Evolutionary conservation across 805 yeast species (phyloP), one percentile per base, ranked within the genome.

Genomic region (Candida ascalaphidarum): DNA sequence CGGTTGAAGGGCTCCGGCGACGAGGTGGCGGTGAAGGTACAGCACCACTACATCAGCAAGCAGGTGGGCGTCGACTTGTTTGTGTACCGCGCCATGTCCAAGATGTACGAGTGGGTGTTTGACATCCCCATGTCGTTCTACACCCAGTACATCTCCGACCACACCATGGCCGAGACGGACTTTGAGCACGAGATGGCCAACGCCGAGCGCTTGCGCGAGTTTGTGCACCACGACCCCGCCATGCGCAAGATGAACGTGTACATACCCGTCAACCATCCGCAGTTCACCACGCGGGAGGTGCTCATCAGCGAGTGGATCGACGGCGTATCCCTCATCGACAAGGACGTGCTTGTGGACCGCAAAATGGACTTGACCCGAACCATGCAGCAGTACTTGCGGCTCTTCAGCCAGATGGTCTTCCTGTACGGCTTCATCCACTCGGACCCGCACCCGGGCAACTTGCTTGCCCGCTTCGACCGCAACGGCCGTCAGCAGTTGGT

Each of bases 391-490:
- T 68, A 77, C 38, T 54, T 74, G 25, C 54, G 55, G 26, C 58
- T 73, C 12, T 70, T 69, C 38, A 71, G 75, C 14, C 61, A 66
- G 35, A 82, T 74, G 52, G 70, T 77, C 11, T 80, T 77, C 47
- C 52, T 61, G 17, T 79, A 79, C 69, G 85, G 84, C 5, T 58
- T 71, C 18, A 74, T 79, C 11, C 86, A 79, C 46, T 71, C 82
- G 29, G 88, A 79, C 44, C 83, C 89, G 9, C 94, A 81, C 42
- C 92, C 92, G 2, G 94, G 94, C 5, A 82, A 81, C 46, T 51
- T 82, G 38, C 46, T 82, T 31, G 72, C 76, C 4, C 55, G 86
- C 21, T 41, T 47, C 17, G 47, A 55, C 10, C 22, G 27, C 4
- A 23, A 34, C 2, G 56, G 57, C 2, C 46, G 48, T 21, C 80